These are phyloP conservation scores for Lichtheimia hyalospora DNA, from an alignment of 371 early-diverging fungal genomes.

Conservation along the genomic window DNA sequence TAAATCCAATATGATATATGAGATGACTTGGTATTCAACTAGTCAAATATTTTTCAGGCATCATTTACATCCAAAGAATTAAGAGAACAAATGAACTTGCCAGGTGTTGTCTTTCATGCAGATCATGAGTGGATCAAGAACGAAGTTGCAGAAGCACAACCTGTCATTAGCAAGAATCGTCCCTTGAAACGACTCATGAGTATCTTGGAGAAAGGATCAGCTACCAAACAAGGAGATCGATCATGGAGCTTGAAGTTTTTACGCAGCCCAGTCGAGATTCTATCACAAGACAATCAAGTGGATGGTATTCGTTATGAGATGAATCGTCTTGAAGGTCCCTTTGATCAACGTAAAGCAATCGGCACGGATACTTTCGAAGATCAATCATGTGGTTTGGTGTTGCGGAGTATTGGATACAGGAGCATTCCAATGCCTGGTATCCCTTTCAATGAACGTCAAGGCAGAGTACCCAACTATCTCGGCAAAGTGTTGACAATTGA, in stretches of 20 bases:
- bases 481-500: constrained; percentile 72
- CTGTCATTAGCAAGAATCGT: constrained; percentile 53
- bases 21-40: no score
- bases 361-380: constrained; percentile 57
- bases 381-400: constrained; percentile 64
- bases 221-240: constrained; percentile 29
- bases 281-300: constrained; percentile 31
- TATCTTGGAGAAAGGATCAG: constrained; percentile 67
- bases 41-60: constrained; percentile 40
- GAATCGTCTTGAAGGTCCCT: constrained; percentile 68
- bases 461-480: constrained; percentile 74
- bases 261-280: constrained; percentile 64
- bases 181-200: constrained; percentile 79
- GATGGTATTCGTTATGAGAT: constrained; percentile 62
- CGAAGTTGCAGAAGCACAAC: constrained; percentile 34
- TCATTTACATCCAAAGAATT: constrained; percentile 94
- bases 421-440: constrained; percentile 68
- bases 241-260: constrained; percentile 79
- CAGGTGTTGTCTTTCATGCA: constrained; percentile 57
- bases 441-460: constrained; percentile 74
- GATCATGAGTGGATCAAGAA: constrained; percentile 57
- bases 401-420: constrained; percentile 89
- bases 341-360: constrained; percentile 50
- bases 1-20: constrained; percentile 20
- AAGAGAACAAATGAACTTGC: constrained; percentile 87